Evolutionary conservation across 2,329 filamentous ascomycete genomes (phyloP).

Genomic region (Diaporthe aspalathi): DNA sequence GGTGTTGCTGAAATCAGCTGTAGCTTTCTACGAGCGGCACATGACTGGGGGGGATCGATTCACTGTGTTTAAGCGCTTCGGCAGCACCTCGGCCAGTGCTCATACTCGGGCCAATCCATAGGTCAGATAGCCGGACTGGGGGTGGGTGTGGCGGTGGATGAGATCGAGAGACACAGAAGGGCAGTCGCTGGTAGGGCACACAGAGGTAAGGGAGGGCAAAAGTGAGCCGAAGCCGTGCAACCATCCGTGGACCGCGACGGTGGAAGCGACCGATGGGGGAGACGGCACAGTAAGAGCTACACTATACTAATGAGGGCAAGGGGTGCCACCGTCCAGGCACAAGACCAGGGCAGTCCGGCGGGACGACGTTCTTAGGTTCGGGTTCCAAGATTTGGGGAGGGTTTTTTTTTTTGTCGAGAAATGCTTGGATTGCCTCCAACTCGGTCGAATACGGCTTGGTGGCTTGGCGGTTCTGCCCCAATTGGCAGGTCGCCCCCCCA

Average conservation of each 20-base stretch:
- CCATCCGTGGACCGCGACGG: constrained; percentile 1
- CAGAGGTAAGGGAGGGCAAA: background rate
- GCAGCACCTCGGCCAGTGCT: constrained; percentile 6
- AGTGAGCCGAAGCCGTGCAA: background rate
- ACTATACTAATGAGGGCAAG: background rate
- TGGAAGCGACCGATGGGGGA: constrained; percentile 5
- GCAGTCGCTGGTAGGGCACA: background rate
- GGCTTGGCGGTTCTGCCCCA: constrained; percentile 28
- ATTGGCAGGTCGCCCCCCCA: constrained; percentile 31
- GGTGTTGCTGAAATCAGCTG: constrained; percentile 10
- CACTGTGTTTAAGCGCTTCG: background rate
- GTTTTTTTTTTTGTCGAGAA: background rate
- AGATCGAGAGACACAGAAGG: background rate
- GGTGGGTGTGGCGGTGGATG: background rate
- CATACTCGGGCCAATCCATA: constrained; percentile 1
- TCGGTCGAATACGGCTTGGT: background rate
- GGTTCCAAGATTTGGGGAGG: background rate
- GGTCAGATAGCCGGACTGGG: background rate
- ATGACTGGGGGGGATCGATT: background rate
- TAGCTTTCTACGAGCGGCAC: background rate
- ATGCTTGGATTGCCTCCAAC: background rate
- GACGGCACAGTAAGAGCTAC: constrained; percentile 25
- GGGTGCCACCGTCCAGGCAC: background rate
- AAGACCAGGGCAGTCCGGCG: background rate
- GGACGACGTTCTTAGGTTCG: background rate